Base-by-base conservation (phyloP, 768 basidiomycete species). In the Lanmaoa pseudosensibilis region DNA sequence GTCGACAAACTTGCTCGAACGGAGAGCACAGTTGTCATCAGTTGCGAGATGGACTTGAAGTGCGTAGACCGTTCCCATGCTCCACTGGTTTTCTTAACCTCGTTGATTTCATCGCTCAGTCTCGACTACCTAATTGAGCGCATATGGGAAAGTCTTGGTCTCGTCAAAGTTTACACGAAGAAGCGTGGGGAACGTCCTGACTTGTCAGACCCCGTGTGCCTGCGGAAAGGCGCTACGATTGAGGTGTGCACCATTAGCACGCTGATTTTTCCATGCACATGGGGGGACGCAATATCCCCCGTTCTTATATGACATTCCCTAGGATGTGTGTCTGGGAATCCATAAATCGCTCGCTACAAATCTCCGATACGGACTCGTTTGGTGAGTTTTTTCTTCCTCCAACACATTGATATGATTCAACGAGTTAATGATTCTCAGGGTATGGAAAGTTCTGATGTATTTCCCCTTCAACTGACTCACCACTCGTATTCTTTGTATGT, bases 161-260 rank as follows among this genome's bases (percentile, higher is more conserved):
- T 92, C 8, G 88, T 89, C 52, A 95, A 94, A 67, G 85, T 99
- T 44, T 99, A 98, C 73, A 99, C 97, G 3, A 99, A 99, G 75
- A 95, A 95, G 71, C 82, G 97, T 43, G 97, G 96, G n/a, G 90
- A 81, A 32, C 90, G 90, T 61, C 95, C 97, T 4, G 97, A 98
- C 70, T 74, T 99, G 13, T 73, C 79, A 2, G 97, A 99, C 72
- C 97, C 97, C 25, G 85, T 98, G 47, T 92, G 90, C 73, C 72
- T 98, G 57, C 81, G 96, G 56, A 88, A 84, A 69, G 97, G 96
- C 0, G 93, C 96, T 3, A 94, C 92, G 4, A 89, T 98, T 49
- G 95, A 98, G 80, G 91, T 90, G 63, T 36, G 57, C 12, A 38
- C 23, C 15, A 52, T 34, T n/a, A n/a, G n/a, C 39, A 12, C 19